These are phyloP conservation scores for Brassica carinata DNA, from an alignment of 345 rosid species.

Conservation along the genomic window DNA sequence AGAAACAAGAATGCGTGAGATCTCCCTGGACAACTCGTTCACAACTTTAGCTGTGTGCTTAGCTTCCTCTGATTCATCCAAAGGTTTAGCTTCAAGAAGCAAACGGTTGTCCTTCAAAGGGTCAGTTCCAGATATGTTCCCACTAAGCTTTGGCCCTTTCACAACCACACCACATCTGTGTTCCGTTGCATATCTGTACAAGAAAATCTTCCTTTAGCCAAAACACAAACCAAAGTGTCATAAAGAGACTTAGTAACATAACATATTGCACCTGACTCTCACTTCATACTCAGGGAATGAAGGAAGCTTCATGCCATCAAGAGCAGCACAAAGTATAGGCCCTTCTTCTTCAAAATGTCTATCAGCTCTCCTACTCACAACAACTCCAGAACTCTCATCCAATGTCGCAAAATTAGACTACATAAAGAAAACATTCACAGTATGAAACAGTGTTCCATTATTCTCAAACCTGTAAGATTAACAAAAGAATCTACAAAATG, in stretches of 20 bases:
- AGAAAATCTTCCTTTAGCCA: background rate
- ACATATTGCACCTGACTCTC: slow-evolving; percentile 69
- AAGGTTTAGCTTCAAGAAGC: slow-evolving; percentile 73
- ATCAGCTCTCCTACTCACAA: slow-evolving; percentile 89
- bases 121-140: slow-evolving; percentile 94
- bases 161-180: slow-evolving; percentile 98
- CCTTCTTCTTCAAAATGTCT: slow-evolving; percentile 98
- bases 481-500: background rate
- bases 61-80: slow-evolving; percentile 87
- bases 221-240: background rate
- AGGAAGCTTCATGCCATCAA: slow-evolving; percentile 88
- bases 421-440: background rate
- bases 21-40: slow-evolving; percentile 83
- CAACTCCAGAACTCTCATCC: slow-evolving; percentile 86
- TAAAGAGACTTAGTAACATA: background rate
- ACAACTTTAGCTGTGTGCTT: slow-evolving; percentile 78
- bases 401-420: slow-evolving; percentile 96
- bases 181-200: slow-evolving; percentile 85
- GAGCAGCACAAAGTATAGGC: slow-evolving; percentile 87
- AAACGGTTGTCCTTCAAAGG: slow-evolving; percentile 85
- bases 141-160: slow-evolving; percentile 83
- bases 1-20: slow-evolving; percentile 65
- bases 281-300: slow-evolving; percentile 91
- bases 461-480: too few species aligned
- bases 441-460: slow-evolving; percentile 65